A percentile compares a stretch with the other conserved stretches of the same genome.
phyloP scores from a whole-genome alignment of 441 rosid genomes.

The Erysimum pusillum region DNA sequence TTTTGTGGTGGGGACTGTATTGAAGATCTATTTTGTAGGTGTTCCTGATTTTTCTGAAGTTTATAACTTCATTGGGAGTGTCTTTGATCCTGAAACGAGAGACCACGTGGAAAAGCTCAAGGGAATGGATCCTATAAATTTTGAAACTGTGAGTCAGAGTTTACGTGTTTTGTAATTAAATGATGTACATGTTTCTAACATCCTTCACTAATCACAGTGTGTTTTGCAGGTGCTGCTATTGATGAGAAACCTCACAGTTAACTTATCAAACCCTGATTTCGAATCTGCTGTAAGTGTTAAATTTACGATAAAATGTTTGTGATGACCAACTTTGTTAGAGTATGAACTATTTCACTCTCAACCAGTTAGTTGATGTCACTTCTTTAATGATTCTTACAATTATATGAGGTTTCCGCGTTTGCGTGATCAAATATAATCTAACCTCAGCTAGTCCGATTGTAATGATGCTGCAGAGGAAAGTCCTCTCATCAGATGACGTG shows the following conservation, averaged over 20 bases:
- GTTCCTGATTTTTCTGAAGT: constrained; percentile 78
- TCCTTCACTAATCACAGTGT: neutral
- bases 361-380: constrained; percentile 24
- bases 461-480: constrained; percentile 63
- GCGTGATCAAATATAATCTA: constrained; percentile 34
- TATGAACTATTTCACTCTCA: constrained; percentile 10
- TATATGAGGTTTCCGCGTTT: constrained; percentile 1
- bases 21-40: constrained; percentile 50
- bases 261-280: constrained; percentile 68
- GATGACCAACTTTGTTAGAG: constrained; percentile 12
- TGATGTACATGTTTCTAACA: constrained; percentile 1
- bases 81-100: constrained; percentile 64
- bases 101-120: constrained; percentile 68
- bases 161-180: constrained; percentile 15
- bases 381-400: constrained; percentile 9
- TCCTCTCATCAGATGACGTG: constrained; percentile 62
- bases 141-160: constrained; percentile 70
- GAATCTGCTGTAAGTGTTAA: constrained; percentile 74
- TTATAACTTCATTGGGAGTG: constrained; percentile 73
- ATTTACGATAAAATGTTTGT: constrained; percentile 24
- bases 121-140: constrained; percentile 80
- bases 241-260: constrained; percentile 73
- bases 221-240: constrained; percentile 64
- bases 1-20: constrained; percentile 15
- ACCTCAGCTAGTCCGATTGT: constrained; percentile 51